Conservation (phyloP, 352 stramenopile species). For the Phytophthora aleatoria region DNA sequence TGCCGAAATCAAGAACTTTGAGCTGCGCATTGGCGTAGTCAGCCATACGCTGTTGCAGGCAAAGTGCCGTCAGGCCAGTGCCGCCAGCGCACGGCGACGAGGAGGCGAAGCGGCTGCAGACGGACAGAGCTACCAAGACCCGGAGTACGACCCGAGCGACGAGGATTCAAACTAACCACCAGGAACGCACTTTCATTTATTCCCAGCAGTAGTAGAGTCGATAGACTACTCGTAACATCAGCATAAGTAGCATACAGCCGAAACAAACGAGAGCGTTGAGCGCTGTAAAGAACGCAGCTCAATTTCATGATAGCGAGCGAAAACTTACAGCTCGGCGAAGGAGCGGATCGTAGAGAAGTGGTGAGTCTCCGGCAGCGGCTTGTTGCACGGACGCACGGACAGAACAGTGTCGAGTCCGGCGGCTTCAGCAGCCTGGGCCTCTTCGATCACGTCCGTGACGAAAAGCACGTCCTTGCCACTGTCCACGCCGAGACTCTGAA, state of each 20-base stretch:
- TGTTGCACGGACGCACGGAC: slow-evolving; percentile 88
- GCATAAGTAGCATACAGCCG: background rate
- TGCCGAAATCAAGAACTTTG: slow-evolving; percentile 82
- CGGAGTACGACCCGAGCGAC: slow-evolving; percentile 81
- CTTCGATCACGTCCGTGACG: slow-evolving; percentile 88
- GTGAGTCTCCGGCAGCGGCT: slow-evolving; percentile 60
- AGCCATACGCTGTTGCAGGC: slow-evolving; percentile 79
- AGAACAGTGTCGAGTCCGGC: slow-evolving; percentile 76
- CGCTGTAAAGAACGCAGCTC: background rate
- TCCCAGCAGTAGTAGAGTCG: slow-evolving; percentile 6
- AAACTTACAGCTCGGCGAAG: slow-evolving; percentile 63
- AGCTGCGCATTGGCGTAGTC: slow-evolving; percentile 82
- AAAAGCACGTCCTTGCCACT: slow-evolving; percentile 84
- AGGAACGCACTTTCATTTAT: slow-evolving; percentile 21
- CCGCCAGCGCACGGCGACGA: slow-evolving; percentile 35
- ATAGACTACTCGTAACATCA: slow-evolving; percentile 13
- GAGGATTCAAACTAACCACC: slow-evolving; percentile 70
- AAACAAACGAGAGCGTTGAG: background rate
- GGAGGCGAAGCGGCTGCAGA: slow-evolving; percentile 42
- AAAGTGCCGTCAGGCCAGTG: slow-evolving; percentile 63
- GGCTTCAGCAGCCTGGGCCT: slow-evolving; percentile 75
- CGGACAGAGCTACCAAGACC: slow-evolving; percentile 59
- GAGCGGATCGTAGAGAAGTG: slow-evolving; percentile 61
- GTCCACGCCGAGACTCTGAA: slow-evolving; percentile 81
- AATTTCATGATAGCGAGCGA: slow-evolving; percentile 2